Evolutionary conservation across 352 stramenopile species (phyloP).

Genomic region (Phytophthora fragariaefolia): DNA sequence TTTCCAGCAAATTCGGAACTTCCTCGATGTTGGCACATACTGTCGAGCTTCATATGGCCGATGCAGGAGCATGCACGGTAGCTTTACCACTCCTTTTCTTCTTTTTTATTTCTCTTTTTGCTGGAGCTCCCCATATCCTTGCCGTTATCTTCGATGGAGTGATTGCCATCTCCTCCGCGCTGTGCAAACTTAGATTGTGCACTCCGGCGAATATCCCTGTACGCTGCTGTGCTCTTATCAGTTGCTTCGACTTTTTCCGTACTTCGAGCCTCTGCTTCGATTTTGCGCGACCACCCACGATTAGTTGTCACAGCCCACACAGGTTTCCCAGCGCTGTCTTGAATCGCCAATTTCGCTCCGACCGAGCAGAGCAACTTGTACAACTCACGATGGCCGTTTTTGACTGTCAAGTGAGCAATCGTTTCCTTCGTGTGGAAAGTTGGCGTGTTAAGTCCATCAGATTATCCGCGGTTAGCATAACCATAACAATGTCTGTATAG

Average conservation of each 20-base stretch:
- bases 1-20: too few species aligned
- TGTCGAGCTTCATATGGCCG: too few species aligned
- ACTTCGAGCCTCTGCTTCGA: not conserved
- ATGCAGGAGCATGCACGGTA: too few species aligned
- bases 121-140: not conserved
- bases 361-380: not conserved
- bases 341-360: not conserved
- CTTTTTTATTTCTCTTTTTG: not conserved
- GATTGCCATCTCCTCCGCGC: not conserved
- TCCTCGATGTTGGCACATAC: too few species aligned
- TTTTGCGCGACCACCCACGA: not conserved
- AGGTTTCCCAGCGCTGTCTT: not conserved
- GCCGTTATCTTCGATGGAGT: not conserved
- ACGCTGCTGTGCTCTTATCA: not conserved
- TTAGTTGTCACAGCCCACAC: not conserved
- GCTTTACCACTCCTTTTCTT: not conserved
- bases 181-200: not conserved
- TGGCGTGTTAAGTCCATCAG: not conserved
- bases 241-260: not conserved
- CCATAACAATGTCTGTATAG: not conserved
- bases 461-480: not conserved
- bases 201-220: not conserved
- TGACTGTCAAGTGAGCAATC: not conserved
- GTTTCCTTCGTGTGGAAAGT: slow-evolving; percentile 2
- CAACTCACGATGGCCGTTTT: not conserved